Evolutionary conservation across 768 basidiomycete species (phyloP).

Genomic region (Russula emetica): DNA sequence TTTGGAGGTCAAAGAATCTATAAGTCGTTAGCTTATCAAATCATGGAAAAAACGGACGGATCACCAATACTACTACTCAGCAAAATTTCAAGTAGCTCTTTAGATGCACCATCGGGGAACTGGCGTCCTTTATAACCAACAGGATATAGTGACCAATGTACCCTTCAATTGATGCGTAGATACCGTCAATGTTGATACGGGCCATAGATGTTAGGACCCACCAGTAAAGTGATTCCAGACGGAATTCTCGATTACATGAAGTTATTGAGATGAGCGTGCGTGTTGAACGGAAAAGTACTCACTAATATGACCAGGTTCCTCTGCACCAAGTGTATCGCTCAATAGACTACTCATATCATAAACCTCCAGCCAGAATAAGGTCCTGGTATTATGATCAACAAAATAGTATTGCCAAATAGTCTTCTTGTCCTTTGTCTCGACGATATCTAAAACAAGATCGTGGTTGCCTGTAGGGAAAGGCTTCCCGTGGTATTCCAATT

Average conservation of each 20-base stretch:
- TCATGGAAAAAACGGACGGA: background rate
- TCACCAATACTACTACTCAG: constrained; percentile 17
- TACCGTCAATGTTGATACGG: background rate
- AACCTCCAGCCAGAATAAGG: constrained; percentile 6
- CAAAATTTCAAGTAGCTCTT: constrained; percentile 3
- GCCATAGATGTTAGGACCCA: background rate
- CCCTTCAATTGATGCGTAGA: background rate
- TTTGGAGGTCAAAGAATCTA: constrained; percentile 18
- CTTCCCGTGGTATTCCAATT: background rate
- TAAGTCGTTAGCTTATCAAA: background rate
- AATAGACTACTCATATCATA: background rate
- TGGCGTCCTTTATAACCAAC: background rate
- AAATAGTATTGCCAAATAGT: constrained; percentile 13
- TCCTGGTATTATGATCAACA: constrained; percentile 7
- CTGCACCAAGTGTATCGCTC: background rate
- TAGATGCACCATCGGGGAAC: constrained; percentile 1
- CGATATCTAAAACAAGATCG: constrained; percentile 18
- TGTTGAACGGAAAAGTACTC: background rate
- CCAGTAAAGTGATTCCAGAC: constrained; percentile 19
- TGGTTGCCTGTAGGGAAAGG: background rate
- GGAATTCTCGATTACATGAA: background rate
- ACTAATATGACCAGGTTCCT: constrained; percentile 14
- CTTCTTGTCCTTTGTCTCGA: background rate
- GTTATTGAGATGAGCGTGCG: background rate
- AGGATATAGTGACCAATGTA: constrained; percentile 23